Conservation (phyloP, 208 protist species). For the Trypanosoma avium region DNA sequence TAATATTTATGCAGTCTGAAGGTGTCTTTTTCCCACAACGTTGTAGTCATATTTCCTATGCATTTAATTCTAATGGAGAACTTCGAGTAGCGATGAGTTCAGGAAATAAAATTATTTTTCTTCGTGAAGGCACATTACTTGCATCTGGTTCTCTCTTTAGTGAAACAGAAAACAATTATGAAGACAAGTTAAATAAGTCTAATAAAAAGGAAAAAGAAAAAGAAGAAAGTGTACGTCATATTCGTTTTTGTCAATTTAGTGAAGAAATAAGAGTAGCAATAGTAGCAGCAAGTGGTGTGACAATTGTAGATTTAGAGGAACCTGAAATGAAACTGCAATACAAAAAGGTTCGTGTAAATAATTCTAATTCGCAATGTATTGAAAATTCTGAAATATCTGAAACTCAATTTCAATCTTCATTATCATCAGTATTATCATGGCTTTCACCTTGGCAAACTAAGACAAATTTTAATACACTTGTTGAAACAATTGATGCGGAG, state of each 20-base stretch:
- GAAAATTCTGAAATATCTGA: not conserved
- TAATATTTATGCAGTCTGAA: slow-evolving; percentile 6
- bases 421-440: not conserved
- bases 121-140: slow-evolving; percentile 48
- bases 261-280: slow-evolving; percentile 26
- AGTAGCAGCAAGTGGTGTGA: slow-evolving; percentile 10
- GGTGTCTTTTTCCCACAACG: slow-evolving; percentile 64
- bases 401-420: not conserved
- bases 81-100: slow-evolving; percentile 66
- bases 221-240: slow-evolving; percentile 5
- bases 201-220: not conserved
- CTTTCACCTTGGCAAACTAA: not conserved
- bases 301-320: slow-evolving; percentile 16
- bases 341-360: not conserved
- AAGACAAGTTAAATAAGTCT: not conserved
- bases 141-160: slow-evolving; percentile 35
- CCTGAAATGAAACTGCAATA: slow-evolving; percentile 12
- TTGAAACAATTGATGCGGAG: slow-evolving; percentile 24
- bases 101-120: slow-evolving; percentile 51
- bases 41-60: slow-evolving; percentile 56
- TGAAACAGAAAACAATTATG: slow-evolving; percentile 2
- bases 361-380: not conserved
- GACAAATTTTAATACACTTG: not conserved
- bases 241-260: slow-evolving; percentile 19
- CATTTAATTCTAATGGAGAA: slow-evolving; percentile 47